Percentiles rank a stretch among this genome's conserved stretches.
phyloP scores from a whole-genome alignment of 2,329 filamentous ascomycete species.

The Tetracladium maxilliforme region DNA sequence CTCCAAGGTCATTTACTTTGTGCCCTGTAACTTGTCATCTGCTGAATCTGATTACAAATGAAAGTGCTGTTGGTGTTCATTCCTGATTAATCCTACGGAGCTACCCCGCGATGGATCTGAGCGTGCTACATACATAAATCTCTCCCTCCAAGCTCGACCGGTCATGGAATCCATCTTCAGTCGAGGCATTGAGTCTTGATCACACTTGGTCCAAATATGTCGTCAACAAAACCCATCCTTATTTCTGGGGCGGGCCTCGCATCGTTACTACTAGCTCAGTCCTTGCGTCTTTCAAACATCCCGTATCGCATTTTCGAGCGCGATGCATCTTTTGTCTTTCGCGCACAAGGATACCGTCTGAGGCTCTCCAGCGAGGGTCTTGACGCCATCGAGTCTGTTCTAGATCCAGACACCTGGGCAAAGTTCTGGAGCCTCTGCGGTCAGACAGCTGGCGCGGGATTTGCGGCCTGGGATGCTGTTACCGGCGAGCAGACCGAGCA shows the following conservation, averaged over 20 bases:
- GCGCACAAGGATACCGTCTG: slow-evolving; percentile 47
- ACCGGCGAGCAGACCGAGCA: slow-evolving; percentile 26
- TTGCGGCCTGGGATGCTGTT: slow-evolving; percentile 32
- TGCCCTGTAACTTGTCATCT: too few relatives aligned
- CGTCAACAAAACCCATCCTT: slow-evolving; percentile 24
- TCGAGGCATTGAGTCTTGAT: too few relatives aligned
- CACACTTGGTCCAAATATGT: too few relatives aligned
- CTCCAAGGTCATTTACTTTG: too few relatives aligned
- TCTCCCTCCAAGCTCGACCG: too few relatives aligned
- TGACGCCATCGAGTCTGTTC: slow-evolving; percentile 43
- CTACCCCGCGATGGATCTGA: too few relatives aligned
- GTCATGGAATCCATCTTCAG: too few relatives aligned
- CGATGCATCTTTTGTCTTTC: slow-evolving; percentile 33
- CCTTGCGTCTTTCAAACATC: slow-evolving; percentile 16
- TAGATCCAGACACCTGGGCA: slow-evolving; percentile 28
- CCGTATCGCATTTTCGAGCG: slow-evolving; percentile 24
- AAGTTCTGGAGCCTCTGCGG: slow-evolving; percentile 44
- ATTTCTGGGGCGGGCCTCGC: slow-evolving; percentile 23
- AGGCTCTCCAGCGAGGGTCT: slow-evolving; percentile 40
- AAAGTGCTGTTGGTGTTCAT: too few relatives aligned
- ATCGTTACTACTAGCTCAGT: slow-evolving; percentile 20
- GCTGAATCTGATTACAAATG: too few relatives aligned
- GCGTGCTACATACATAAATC: too few relatives aligned
- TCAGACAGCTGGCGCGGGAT: slow-evolving; percentile 41
- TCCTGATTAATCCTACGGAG: too few relatives aligned